A percentile compares a stretch with the other conserved stretches of the same genome.
Evolutionary conservation across 352 stramenopile genomes (phyloP).

Genomic region (Pythium phragmiticola): DNA sequence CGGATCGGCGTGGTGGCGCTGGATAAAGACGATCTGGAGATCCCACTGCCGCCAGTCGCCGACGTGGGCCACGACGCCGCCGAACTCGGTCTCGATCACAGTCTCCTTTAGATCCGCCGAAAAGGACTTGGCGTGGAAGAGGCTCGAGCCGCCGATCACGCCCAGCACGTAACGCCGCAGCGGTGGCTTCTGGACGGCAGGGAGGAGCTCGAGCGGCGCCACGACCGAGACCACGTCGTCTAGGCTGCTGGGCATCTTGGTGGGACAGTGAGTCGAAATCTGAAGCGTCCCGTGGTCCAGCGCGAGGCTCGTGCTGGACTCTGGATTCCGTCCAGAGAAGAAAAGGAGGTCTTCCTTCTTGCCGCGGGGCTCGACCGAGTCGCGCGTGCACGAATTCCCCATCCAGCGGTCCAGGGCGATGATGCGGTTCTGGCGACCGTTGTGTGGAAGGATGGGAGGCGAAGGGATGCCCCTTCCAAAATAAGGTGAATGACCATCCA

Average conservation of each 20-base stretch:
- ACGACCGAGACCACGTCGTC: background rate
- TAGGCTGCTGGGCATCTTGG: no score
- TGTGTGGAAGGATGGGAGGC: background rate
- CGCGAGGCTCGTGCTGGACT: no score
- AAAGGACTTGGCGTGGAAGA: conserved; percentile 81
- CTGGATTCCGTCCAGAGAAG: no score
- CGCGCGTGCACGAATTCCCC: no score
- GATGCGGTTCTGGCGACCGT: no score
- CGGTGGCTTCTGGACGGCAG: background rate
- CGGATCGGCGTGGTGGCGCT: conserved; percentile 80
- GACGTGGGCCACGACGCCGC: conserved; percentile 58
- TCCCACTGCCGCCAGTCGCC: conserved; percentile 44
- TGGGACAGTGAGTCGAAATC: no score
- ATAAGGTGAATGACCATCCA: background rate
- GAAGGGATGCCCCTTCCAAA: background rate
- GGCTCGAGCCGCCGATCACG: conserved; percentile 83
- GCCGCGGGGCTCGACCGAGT: no score
- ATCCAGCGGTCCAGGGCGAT: no score
- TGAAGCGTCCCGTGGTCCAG: no score
- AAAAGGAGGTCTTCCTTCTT: no score
- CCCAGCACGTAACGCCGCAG: conserved; percentile 52
- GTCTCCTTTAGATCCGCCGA: conserved; percentile 48
- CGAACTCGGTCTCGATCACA: conserved; percentile 65
- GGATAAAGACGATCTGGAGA: conserved; percentile 79
- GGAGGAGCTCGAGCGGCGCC: background rate